Evolutionary conservation across 2,329 filamentous ascomycete genomes (phyloP).

Genomic region (Scedosporium dehoogii): DNA sequence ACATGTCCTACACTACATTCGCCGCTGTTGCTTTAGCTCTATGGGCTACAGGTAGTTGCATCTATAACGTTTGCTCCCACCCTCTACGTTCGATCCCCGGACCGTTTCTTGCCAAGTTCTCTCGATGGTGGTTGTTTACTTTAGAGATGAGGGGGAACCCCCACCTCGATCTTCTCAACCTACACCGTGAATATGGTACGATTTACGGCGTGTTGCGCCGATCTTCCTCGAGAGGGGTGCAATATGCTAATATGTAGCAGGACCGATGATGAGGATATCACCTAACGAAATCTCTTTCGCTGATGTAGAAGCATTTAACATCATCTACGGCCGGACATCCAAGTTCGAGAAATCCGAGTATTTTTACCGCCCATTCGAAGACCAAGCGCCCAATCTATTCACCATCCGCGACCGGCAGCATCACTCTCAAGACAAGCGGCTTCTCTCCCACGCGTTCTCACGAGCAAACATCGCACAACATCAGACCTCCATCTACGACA

Average conservation of each 20-base stretch:
- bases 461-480: neutral
- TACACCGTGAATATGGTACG: conserved; percentile 6
- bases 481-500: neutral
- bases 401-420: conserved; percentile 4
- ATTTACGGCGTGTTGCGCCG: neutral
- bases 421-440: conserved; percentile 1
- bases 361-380: conserved; percentile 6
- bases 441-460: conserved; percentile 4
- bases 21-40: neutral
- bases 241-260: neutral
- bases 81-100: conserved; percentile 5
- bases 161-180: neutral
- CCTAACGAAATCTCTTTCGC: conserved; percentile 7
- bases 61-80: conserved; percentile 3
- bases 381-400: conserved; percentile 4
- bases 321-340: conserved; percentile 4
- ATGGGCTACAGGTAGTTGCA: neutral
- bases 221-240: neutral
- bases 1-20: neutral
- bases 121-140: conserved; percentile 8
- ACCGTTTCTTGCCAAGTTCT: conserved; percentile 3
- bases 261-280: conserved; percentile 4
- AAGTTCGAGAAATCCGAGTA: conserved; percentile 6
- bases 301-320: neutral
- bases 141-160: conserved; percentile 3